Percentiles rank a stretch among this genome's conserved stretches.
phyloP scores from a whole-genome alignment of 2,329 filamentous ascomycete genomes.

The Calonectria naviculata region DNA sequence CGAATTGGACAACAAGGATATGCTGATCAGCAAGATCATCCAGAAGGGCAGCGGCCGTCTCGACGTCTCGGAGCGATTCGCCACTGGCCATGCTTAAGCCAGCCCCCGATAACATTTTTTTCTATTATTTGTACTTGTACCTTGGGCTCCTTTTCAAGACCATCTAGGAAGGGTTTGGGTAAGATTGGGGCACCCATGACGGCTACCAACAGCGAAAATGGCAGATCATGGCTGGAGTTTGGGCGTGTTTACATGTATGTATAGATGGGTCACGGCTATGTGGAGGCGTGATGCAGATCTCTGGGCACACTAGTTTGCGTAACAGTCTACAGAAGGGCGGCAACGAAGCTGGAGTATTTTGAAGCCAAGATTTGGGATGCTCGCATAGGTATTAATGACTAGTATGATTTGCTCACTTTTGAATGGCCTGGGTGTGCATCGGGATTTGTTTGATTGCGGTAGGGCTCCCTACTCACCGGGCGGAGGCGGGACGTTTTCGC shows the following conservation, averaged over 20 bases:
- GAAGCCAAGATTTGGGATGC: neutral
- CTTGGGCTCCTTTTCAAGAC: slow-evolving; percentile 17
- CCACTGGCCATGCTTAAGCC: slow-evolving; percentile 18
- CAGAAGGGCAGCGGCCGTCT: slow-evolving; percentile 77
- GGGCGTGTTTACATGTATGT: slow-evolving; percentile 16
- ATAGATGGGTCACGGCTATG: slow-evolving; percentile 1
- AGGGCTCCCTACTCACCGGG: too few relatives aligned
- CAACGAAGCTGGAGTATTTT: neutral
- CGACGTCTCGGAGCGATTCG: slow-evolving; percentile 60
- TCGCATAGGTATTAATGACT: slow-evolving; percentile 7
- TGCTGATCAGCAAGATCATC: slow-evolving; percentile 77
- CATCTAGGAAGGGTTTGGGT: slow-evolving; percentile 18
- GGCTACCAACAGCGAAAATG: slow-evolving; percentile 14
- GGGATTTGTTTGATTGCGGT: neutral
- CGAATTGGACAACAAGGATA: slow-evolving; percentile 73
- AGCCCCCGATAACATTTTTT: neutral
- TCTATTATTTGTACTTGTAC: slow-evolving; percentile 21
- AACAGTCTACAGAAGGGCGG: neutral
- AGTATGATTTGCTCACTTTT: slow-evolving; percentile 1
- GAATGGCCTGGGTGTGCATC: too few relatives aligned
- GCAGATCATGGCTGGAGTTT: slow-evolving; percentile 24
- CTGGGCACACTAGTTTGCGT: neutral
- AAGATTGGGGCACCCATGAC: slow-evolving; percentile 14
- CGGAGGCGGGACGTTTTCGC: neutral
- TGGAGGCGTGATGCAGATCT: neutral